phyloP scores from a whole-genome alignment of 1,139 yeast genomes.

The Yamadazyma conglobata region DNA sequence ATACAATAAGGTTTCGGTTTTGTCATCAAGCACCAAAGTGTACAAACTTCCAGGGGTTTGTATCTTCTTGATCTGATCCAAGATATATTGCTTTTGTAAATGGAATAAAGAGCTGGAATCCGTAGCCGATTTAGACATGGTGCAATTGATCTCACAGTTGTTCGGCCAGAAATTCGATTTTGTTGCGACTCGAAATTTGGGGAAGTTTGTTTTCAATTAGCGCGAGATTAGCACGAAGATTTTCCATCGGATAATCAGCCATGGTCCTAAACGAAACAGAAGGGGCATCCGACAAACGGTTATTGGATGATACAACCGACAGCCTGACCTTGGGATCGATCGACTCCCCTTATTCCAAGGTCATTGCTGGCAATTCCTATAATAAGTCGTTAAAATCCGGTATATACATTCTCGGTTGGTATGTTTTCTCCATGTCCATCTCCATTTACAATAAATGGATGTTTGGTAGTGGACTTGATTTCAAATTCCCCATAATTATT shows the following conservation, averaged over 20 bases:
- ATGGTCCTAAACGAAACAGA: too few relatives aligned
- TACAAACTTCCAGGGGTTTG: slow-evolving; percentile 35
- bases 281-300: too few relatives aligned
- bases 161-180: too few relatives aligned
- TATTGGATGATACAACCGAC: too few relatives aligned
- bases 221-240: too few relatives aligned
- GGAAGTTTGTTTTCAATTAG: too few relatives aligned
- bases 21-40: slow-evolving; percentile 37
- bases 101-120: slow-evolving; percentile 34
- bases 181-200: too few relatives aligned
- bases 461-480: slow-evolving; percentile 75
- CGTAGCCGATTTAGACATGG: slow-evolving; percentile 8
- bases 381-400: slow-evolving; percentile 11
- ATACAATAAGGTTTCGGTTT: slow-evolving; percentile 33
- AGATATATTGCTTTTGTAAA: slow-evolving; percentile 35
- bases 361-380: too few relatives aligned
- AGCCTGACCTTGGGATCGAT: too few relatives aligned
- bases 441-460: slow-evolving; percentile 97
- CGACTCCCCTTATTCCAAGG: too few relatives aligned
- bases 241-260: too few relatives aligned
- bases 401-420: slow-evolving; percentile 46
- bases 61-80: slow-evolving; percentile 32
- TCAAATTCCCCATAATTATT: slow-evolving; percentile 77
- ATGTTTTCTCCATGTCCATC: slow-evolving; percentile 62
- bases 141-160: too few relatives aligned